Evolutionary conservation across 148 eudicot species (phyloP), one percentile per base, ranked within the genome.

Genomic region (Rhododendron ferrugineum): DNA sequence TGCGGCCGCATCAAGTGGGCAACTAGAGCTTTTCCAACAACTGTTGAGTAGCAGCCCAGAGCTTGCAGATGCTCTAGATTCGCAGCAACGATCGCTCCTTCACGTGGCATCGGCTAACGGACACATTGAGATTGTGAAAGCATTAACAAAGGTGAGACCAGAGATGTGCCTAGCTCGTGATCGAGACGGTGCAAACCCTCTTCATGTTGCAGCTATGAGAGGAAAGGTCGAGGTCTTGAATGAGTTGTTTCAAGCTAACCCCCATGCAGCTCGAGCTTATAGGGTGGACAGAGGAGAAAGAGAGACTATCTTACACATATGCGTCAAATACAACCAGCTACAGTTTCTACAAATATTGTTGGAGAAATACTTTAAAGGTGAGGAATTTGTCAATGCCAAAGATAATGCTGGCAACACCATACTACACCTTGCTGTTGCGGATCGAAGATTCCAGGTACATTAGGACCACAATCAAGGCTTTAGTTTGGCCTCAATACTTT

Each of bases 21-120:
- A 80, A 2, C 6, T 1, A 15, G 23, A 28, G 20, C 6, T 15
- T 30, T 22, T 30, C 34, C 6, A 30, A 14, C 2, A 30, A 16
- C 37, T 80, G 2, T 60, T 78, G 26, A n/a, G 18, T 0, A 5
- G 66, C 0, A 52, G 28, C 15, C n/a, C 40, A 16, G 66, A 54
- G 42, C 28, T 80, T 8, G 66, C 28, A 2, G 44, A 54, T 1
- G n/a, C 32, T 44, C 15, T 80, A 18, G 40, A 80, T 18, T 50
- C 26, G 2, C 42, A 16, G 20, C 13, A 75, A 54, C 87, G 79
- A 44, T 78, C 90, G 5, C 84, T 89, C 23, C 88, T 90, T 58
- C 91, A 91, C 49, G 26, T 87, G 37, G 86, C 93, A 8, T 79
- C 92, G 0, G 83, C 87, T 4, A 90, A 87, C 26, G 90, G 91